A percentile compares a stretch with the other conserved stretches of the same genome.
Evolutionary conservation across 208 protist genomes (phyloP).

Genomic region (Leishmania turanica): DNA sequence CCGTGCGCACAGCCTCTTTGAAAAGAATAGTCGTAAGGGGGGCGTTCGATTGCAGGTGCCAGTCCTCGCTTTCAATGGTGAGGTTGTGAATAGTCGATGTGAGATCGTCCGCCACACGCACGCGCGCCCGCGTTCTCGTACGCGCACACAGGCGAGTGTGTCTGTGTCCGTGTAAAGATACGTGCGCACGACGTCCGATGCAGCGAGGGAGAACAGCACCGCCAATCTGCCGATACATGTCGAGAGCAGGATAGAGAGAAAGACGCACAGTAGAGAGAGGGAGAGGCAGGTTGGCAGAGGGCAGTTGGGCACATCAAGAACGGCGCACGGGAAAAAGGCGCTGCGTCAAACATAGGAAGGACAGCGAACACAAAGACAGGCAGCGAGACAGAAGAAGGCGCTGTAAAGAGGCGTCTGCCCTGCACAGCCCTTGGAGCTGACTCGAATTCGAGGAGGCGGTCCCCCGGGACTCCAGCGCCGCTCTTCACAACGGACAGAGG

Average conservation of each 20-base stretch:
- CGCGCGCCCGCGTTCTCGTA: background rate
- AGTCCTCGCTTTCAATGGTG: background rate
- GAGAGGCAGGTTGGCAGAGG: background rate
- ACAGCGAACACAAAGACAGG: background rate
- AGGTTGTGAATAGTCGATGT: background rate
- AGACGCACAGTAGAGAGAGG: background rate
- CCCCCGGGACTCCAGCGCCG: background rate
- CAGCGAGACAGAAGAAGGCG: background rate
- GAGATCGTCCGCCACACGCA: background rate
- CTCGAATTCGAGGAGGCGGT: background rate
- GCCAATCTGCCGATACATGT: background rate
- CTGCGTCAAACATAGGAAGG: background rate
- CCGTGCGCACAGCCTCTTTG: background rate
- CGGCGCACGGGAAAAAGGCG: background rate
- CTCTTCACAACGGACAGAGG: background rate
- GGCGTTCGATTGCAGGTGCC: background rate
- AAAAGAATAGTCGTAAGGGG: background rate
- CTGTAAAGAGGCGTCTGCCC: background rate
- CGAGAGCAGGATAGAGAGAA: background rate
- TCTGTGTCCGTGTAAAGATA: background rate
- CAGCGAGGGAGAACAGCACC: background rate
- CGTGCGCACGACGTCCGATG: background rate
- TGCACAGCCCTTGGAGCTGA: background rate
- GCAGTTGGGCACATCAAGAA: background rate
- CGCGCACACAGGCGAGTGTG: background rate